phyloP scores from a whole-genome alignment of 2,329 filamentous ascomycete genomes.

The Penicillium sp. region DNA sequence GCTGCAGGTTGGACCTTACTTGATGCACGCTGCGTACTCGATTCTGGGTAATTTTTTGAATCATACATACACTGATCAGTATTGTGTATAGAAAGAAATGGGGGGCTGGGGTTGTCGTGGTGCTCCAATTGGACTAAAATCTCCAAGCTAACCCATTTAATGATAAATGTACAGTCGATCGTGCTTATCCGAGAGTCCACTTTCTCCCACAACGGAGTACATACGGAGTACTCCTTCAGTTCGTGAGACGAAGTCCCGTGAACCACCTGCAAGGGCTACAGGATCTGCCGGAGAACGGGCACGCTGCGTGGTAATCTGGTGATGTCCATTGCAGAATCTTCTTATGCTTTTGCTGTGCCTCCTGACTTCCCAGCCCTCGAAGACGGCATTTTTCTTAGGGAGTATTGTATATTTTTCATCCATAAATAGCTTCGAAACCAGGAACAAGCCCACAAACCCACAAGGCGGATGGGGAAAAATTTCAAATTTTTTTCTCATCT shows the following conservation, averaged over 20 bases:
- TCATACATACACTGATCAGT: background rate
- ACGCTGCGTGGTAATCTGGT: background rate
- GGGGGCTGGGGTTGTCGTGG: slow-evolving; percentile 1
- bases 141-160: background rate
- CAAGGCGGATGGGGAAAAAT: background rate
- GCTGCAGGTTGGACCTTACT: slow-evolving; percentile 21
- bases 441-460: background rate
- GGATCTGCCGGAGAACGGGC: slow-evolving; percentile 6
- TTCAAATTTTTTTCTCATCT: background rate
- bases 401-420: background rate
- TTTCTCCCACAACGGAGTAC: background rate
- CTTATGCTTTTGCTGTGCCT: background rate
- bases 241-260: background rate
- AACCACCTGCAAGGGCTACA: slow-evolving; percentile 2
- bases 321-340: slow-evolving; percentile 6
- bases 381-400: background rate
- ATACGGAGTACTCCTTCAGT: background rate
- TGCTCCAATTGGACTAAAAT: background rate
- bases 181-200: slow-evolving; percentile 8
- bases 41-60: background rate
- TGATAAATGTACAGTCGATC: slow-evolving; percentile 1
- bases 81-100: background rate
- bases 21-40: slow-evolving; percentile 15
- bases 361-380: background rate
- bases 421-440: background rate